Evolutionary conservation across 306 rosid species (phyloP).

Genomic region (Acacia crassicarpa): DNA sequence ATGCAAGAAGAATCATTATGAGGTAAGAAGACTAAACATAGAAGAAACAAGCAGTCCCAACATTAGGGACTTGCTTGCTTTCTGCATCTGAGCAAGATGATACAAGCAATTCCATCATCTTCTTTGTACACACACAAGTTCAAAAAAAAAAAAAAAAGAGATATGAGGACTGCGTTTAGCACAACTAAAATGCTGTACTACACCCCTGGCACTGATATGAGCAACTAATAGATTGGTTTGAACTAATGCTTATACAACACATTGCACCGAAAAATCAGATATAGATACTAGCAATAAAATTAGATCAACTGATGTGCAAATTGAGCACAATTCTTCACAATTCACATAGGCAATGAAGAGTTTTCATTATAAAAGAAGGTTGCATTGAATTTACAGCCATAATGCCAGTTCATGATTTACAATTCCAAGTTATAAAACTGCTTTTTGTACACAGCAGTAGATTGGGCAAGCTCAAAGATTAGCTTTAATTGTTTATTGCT

Average conservation of each 20-base stretch:
- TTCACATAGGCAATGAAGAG: neutral
- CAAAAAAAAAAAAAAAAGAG: conserved; percentile 14
- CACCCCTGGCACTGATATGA: neutral
- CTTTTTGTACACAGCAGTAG: neutral
- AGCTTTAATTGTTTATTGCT: neutral
- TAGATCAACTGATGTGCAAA: neutral
- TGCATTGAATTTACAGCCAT: neutral
- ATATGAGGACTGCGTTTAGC: neutral
- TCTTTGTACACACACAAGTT: conserved; percentile 10
- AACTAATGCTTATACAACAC: neutral
- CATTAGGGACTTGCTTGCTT: conserved; percentile 7
- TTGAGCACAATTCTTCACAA: neutral
- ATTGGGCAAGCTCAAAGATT: neutral
- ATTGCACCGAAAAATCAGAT: neutral
- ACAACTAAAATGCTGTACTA: neutral
- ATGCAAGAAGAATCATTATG: neutral
- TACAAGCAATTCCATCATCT: conserved; percentile 2
- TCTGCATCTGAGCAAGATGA: conserved; percentile 14
- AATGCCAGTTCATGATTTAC: conserved; percentile 9
- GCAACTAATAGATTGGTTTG: neutral
- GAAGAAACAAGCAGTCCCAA: neutral
- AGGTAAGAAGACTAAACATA: neutral
- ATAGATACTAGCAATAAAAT: neutral
- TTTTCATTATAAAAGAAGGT: neutral
- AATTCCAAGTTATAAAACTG: neutral